These are phyloP conservation scores for Colletotrichum liriopes DNA, from an alignment of 2,329 filamentous ascomycete species.

Conservation along the genomic window DNA sequence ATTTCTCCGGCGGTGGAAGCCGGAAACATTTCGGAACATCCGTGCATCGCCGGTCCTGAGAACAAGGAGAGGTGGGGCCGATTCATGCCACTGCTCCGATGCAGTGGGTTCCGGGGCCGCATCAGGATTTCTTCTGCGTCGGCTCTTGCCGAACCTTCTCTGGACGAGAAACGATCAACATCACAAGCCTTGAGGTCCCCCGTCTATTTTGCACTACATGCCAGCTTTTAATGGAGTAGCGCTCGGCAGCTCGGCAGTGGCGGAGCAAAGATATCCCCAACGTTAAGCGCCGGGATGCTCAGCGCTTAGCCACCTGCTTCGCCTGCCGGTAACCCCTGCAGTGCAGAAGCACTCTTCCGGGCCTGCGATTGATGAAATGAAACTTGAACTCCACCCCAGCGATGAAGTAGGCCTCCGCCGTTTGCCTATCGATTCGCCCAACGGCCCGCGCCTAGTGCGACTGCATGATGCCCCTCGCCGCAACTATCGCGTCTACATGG, in stretches of 20 bases:
- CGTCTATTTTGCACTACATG: not conserved
- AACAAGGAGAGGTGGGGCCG: not conserved
- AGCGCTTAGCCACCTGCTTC: not conserved
- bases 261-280: not conserved
- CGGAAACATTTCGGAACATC: not conserved
- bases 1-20: not conserved
- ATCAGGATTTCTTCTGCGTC: not conserved
- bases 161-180: not conserved
- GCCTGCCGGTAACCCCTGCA: not conserved
- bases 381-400: not conserved
- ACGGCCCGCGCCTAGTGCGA: conserved; percentile 5
- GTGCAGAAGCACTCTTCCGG: not conserved
- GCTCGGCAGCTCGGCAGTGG: not conserved
- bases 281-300: not conserved
- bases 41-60: not conserved
- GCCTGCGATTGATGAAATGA: not conserved
- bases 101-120: too few species aligned
- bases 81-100: not conserved
- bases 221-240: not conserved
- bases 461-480: not conserved
- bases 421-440: not conserved
- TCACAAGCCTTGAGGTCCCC: not conserved
- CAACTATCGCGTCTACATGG: not conserved
- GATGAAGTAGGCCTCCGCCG: conserved; percentile 1
- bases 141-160: too few species aligned